Percentiles rank a stretch among this genome's conserved stretches.
phyloP scores from a whole-genome alignment of 2,329 filamentous ascomycete genomes.

The Colletotrichum musae region DNA sequence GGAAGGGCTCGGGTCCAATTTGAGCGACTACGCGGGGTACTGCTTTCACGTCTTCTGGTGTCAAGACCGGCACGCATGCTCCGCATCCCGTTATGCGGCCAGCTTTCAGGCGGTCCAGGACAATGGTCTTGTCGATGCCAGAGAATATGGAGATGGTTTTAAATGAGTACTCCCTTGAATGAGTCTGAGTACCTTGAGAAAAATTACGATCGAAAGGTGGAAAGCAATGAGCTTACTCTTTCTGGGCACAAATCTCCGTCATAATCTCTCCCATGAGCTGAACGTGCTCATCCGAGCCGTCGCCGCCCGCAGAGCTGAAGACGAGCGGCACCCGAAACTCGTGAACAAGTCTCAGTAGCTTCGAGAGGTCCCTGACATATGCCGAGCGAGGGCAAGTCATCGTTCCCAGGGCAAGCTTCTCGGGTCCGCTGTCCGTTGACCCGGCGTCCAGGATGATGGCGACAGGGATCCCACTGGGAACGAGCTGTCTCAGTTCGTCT shows the following conservation, averaged over 20 bases:
- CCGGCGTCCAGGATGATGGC: conserved; percentile 55
- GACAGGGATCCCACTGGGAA: conserved; percentile 48
- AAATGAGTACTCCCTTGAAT: conserved; percentile 39
- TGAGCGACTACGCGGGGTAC: conserved; percentile 59
- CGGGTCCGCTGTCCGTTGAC: conserved; percentile 54
- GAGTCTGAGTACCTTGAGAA: not conserved
- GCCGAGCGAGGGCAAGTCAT: conserved; percentile 57
- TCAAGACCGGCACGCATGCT: conserved; percentile 56
- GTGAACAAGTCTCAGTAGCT: conserved; percentile 53
- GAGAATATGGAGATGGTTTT: conserved; percentile 57
- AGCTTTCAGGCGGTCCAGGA: conserved; percentile 49
- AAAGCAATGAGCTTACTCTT: conserved; percentile 7
- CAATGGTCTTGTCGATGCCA: conserved; percentile 51
- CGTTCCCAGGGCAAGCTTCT: conserved; percentile 57
- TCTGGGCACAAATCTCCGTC: conserved; percentile 49
- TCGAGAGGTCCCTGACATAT: conserved; percentile 59
- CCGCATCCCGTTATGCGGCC: conserved; percentile 56
- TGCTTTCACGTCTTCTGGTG: conserved; percentile 53
- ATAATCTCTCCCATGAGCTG: conserved; percentile 57
- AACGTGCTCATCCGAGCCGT: conserved; percentile 62
- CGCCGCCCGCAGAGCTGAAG: conserved; percentile 62
- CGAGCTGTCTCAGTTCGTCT: conserved; percentile 45
- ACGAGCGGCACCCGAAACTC: conserved; percentile 55
- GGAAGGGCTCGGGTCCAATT: conserved; percentile 62
- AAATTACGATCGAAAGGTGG: too few species aligned